Base-by-base conservation (phyloP, 768 basidiomycete genomes). In the Tricholoma sp. region DNA sequence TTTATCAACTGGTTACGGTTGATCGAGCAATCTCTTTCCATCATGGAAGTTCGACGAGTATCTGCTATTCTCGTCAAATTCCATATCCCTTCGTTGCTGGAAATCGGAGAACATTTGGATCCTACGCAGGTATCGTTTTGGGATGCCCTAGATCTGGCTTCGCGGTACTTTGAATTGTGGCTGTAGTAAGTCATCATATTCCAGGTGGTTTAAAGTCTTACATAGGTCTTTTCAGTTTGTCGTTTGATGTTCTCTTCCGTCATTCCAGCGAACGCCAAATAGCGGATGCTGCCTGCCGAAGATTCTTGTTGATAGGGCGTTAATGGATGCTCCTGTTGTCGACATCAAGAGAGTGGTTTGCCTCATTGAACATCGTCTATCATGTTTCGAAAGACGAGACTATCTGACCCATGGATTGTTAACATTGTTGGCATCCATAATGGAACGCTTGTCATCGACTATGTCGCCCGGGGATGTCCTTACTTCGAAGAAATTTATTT, bases 1-100 rank as follows among this genome's bases (percentile, higher is more conserved):
- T 71, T 89, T 0, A 72, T 89, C 18, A 86, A 88, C 61, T 83
- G 80, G 79, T 57, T 86, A 31, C 82, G 87, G 35, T 68, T 88
- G 1, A 63, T 76, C 1, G 73, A 74, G 12, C 64, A 67, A 24
- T 62, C 69, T 0, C 61, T 81, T 4, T 62, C 65, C 12, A 11
- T 69, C 1, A 59, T 62, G 0, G 76, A 84, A 49, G 64, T 85
- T 18, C 64, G 59, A 19, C 76, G 77, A 5, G 64, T 86, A 2
- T 64, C 73, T 0, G 55, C 55, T 1, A 66, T 77, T 0, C 59
- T 88, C 27, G 61, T 66, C 11, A 71, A 71, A 19, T 68, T 83
- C 16, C 67, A 84, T 57, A 63, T 68, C 0, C 73, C 78, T 0
- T 73, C 78, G 0, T 45, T 86, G 5, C 64, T 66, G 16, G 70